Evolutionary conservation across 768 basidiomycete genomes (phyloP).

Genomic region (Boletellus sp.): DNA sequence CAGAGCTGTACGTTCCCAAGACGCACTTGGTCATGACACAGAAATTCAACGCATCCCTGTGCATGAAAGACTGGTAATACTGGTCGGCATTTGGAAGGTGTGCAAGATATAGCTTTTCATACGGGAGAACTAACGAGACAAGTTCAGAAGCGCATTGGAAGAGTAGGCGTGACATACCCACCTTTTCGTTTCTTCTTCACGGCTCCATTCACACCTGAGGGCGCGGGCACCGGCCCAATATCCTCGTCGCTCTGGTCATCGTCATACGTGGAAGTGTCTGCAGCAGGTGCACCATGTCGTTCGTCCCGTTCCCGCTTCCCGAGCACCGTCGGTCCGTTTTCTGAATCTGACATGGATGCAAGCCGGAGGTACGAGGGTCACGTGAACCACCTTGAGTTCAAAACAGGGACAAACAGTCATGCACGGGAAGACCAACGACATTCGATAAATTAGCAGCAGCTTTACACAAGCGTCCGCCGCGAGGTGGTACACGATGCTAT

Average conservation of each 20-base stretch:
- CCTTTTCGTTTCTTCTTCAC: slow-evolving; percentile 84
- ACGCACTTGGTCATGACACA: slow-evolving; percentile 82
- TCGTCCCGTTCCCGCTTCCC: slow-evolving; percentile 59
- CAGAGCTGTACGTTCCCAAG: no score
- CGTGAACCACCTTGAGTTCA: background rate
- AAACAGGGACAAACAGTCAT: no score
- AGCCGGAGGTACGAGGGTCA: background rate
- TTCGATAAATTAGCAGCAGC: no score
- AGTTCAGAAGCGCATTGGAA: background rate
- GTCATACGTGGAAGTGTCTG: slow-evolving; percentile 24
- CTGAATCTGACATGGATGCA: slow-evolving; percentile 40
- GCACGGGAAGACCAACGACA: no score
- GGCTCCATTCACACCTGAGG: slow-evolving; percentile 32
- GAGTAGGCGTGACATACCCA: slow-evolving; percentile 32
- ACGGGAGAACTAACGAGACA: slow-evolving; percentile 70
- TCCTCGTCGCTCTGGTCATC: slow-evolving; percentile 66
- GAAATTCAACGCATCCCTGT: slow-evolving; percentile 87
- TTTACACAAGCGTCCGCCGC: no score
- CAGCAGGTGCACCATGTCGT: slow-evolving; percentile 9
- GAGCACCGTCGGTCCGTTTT: slow-evolving; percentile 51
- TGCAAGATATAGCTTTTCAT: slow-evolving; percentile 89
- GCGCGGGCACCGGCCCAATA: slow-evolving; percentile 85
- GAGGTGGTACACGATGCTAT: no score
- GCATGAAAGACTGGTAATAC: slow-evolving; percentile 98
- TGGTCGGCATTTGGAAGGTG: slow-evolving; percentile 90